Evolutionary conservation across 1,139 yeast genomes (phyloP), one percentile per base, ranked within the genome.

Genomic region (Suhomyces taliae): DNA sequence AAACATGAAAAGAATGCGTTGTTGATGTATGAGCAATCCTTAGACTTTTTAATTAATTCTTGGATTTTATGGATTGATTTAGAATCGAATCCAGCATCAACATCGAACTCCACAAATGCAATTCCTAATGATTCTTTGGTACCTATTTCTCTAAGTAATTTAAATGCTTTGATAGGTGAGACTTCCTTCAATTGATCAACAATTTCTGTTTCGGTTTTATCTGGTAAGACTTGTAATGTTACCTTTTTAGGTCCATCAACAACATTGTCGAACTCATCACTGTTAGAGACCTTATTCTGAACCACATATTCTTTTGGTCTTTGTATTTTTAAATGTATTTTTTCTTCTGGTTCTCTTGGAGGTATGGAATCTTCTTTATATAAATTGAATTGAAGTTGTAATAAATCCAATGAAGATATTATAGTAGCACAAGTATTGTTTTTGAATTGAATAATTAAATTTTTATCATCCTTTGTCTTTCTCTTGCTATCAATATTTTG

Each of bases 261-360:
- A 0, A 73, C 72, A 4, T 49, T 53, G 10, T 58, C 66, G 7
- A 63, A 47, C 3, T 60, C 60, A 29, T 49, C 41, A 27, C 52
- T 50, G 14, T 46, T 50, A 42, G 63, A 59, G 7, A 60, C 58
- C 11, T 56, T 51, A 34, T 64, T 55, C 53, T 70, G 77, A 2
- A 79, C 75, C 27, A 85, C 74, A 56, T 84, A 88, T 50, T 82
- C 86, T n/a, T 69, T 67, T 1, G 95, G 93, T 55, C 95, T 72
- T 8, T 63, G 53, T 3, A 84, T 59, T 2, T 52, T 57, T 11
- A 83, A 57, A 8, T 54, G 53, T 10, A 54, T 46, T 8, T 39
- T 32, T 6, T 43, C 47, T 6, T 51, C 52, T 4, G 53, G 48
- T 2, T 55, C 62, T 15, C 51, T 53, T 7, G 27, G 37, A 9